phyloP scores from a whole-genome alignment of 129 eudicot genomes.

The sunflower (Helianthus annuus) region HanXRQr2.0-SUNRISE NC_035435.2:152990016-152990515 shows the following conservation, averaged over 20 bases:
- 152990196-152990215: constrained; percentile 36
- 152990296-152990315: not conserved
- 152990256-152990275: constrained; percentile 42
- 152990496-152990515: no score
- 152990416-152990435: no score
- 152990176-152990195: constrained; percentile 56
- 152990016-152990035: no score
- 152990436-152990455: no score
- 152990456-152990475: no score
- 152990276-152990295: constrained; percentile 26
- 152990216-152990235: constrained; percentile 44
- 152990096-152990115: not conserved
- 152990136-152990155: constrained; percentile 51
- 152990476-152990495: no score
- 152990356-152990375: not conserved
- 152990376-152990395: no score
- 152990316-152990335: not conserved
- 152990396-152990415: no score
- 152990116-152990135: constrained; percentile 40
- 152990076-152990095: not conserved
- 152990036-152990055: no score
- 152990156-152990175: constrained; percentile 47
- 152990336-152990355: no score
- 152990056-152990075: no score
- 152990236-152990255: constrained; percentile 44